Evolutionary conservation across 2,329 filamentous ascomycete genomes (phyloP).

Genomic region (Xylariaceae sp.): DNA sequence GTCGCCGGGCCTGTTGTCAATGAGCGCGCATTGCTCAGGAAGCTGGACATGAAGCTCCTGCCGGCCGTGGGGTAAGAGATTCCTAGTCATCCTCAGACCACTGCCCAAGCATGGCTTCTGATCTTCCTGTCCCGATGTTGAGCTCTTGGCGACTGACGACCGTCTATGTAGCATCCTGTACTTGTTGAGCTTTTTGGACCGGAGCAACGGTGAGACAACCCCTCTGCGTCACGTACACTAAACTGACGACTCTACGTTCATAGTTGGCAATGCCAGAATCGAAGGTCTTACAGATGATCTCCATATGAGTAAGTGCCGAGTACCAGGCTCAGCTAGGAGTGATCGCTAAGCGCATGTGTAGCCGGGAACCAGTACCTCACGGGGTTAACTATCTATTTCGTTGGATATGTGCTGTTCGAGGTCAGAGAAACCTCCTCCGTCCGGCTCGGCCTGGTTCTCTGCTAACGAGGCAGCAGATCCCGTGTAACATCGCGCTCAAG

Average conservation of each 20-base stretch:
- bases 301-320: conserved; percentile 44
- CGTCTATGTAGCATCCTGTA: conserved; percentile 33
- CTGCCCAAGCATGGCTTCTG: no score
- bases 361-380: conserved; percentile 57
- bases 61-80: conserved; percentile 38
- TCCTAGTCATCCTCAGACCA: background rate
- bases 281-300: conserved; percentile 47
- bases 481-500: conserved; percentile 56
- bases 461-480: conserved; percentile 32
- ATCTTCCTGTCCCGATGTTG: no score
- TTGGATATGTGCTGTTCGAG: conserved; percentile 52
- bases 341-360: conserved; percentile 10
- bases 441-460: background rate
- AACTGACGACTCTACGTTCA: background rate
- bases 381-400: conserved; percentile 59
- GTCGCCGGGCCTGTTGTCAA: conserved; percentile 28
- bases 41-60: conserved; percentile 43
- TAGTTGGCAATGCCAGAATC: conserved; percentile 52
- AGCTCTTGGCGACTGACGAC: no score
- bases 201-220: conserved; percentile 41
- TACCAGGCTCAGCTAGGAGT: no score
- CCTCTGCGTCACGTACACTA: conserved; percentile 25
- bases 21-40: conserved; percentile 51
- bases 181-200: conserved; percentile 48
- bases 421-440: conserved; percentile 19